These are phyloP conservation scores for Psophocarpus tetragonolobus DNA, from an alignment of 306 rosid genomes.

Conservation along the genomic window DNA sequence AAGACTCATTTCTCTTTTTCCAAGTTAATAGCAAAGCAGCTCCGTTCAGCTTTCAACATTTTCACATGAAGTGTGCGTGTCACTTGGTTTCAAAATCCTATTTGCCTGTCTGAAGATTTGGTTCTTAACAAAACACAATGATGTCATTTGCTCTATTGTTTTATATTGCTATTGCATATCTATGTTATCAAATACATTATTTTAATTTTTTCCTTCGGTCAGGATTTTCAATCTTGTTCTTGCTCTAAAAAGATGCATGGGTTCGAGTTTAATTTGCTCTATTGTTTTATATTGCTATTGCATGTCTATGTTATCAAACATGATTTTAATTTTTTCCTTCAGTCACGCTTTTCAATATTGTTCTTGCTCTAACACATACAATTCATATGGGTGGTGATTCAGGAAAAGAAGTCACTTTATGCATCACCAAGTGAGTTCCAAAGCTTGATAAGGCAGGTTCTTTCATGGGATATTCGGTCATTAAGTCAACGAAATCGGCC, in stretches of 20 bases:
- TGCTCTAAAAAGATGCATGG: no score
- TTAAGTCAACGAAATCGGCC: conserved; percentile 74
- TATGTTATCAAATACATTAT: background rate
- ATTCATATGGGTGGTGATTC: conserved; percentile 20
- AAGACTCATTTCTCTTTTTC: no score
- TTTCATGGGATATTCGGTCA: conserved; percentile 95
- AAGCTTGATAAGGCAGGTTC: conserved; percentile 76
- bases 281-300: background rate
- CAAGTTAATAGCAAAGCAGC: no score
- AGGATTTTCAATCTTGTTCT: background rate
- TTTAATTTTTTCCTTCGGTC: background rate
- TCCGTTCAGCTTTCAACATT: no score
- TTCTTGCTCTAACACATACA: conserved; percentile 11
- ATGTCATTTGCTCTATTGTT: background rate
- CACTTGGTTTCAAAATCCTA: no score
- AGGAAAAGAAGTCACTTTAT: conserved; percentile 78
- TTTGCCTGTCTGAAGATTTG: background rate
- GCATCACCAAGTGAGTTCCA: conserved; percentile 73
- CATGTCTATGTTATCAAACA: background rate
- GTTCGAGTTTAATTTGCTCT: no score
- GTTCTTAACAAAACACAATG: background rate
- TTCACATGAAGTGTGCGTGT: no score
- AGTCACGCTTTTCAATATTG: background rate
- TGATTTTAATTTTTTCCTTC: background rate
- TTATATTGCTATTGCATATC: background rate